Evolutionary conservation across 306 rosid genomes (phyloP).

Genomic region (Parietaria judaica): DNA sequence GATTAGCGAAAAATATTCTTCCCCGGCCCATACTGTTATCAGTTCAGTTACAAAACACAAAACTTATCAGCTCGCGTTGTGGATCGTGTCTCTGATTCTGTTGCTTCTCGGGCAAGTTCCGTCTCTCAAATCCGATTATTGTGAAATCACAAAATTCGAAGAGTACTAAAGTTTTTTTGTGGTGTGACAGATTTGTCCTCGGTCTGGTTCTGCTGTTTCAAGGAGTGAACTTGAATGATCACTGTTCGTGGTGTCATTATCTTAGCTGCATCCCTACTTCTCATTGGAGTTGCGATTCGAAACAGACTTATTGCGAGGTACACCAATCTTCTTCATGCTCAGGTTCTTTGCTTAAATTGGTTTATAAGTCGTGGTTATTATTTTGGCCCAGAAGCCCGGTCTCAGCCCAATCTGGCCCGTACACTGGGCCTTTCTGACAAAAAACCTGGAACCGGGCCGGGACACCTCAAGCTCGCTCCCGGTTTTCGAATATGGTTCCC

Average conservation of each 20-base stretch:
- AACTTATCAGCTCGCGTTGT: slow-evolving; percentile 57
- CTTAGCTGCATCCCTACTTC: slow-evolving; percentile 63
- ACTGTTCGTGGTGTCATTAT: slow-evolving; percentile 74
- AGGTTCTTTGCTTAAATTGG: too few species aligned
- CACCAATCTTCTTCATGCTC: not conserved
- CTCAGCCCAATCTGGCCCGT: too few species aligned
- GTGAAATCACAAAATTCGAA: too few species aligned
- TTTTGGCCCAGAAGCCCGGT: too few species aligned
- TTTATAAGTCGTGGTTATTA: too few species aligned
- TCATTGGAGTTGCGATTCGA: slow-evolving; percentile 54
- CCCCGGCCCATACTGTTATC: slow-evolving; percentile 14
- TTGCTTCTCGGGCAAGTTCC: slow-evolving; percentile 42
- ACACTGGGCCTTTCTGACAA: too few species aligned
- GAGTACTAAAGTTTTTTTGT: too few species aligned
- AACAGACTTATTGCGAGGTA: slow-evolving; percentile 42
- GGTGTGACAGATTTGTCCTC: slow-evolving; percentile 27
- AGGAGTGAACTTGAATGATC: slow-evolving; percentile 45
- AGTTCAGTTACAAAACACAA: slow-evolving; percentile 49
- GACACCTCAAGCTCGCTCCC: too few species aligned
- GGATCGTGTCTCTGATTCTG: slow-evolving; percentile 48
- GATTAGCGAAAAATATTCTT: slow-evolving; percentile 37
- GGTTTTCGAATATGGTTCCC: too few species aligned
- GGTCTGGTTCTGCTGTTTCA: slow-evolving; percentile 49
- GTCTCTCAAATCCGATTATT: slow-evolving; percentile 7
- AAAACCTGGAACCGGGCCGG: too few species aligned